Evolutionary conservation across 1,284 basidiomycete genomes (phyloP).

Genomic region (Rhodotorula sp.): DNA sequence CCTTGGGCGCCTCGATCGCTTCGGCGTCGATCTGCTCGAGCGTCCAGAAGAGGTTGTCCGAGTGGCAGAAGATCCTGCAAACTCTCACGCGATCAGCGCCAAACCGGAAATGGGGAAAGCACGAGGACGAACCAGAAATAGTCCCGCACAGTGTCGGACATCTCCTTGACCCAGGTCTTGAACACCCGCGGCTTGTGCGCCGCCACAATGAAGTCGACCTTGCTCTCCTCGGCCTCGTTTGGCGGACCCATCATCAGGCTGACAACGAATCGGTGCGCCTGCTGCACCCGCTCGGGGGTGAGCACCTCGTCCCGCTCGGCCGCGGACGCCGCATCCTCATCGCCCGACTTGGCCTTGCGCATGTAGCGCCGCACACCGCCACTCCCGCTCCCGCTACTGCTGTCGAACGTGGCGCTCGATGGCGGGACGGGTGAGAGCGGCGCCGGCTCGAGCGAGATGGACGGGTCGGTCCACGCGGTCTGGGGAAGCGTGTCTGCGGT

Average conservation of each 20-base stretch:
- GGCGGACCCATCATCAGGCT: conserved; percentile 50
- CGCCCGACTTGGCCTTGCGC: conserved; percentile 26
- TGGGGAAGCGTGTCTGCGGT: conserved; percentile 48
- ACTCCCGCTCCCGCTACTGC: conserved; percentile 52
- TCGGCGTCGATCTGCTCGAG: conserved; percentile 76
- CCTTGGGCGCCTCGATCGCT: conserved; percentile 83
- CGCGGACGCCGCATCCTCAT: conserved; percentile 1
- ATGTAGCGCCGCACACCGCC: conserved; percentile 31
- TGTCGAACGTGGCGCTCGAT: neutral
- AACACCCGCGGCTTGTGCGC: conserved; percentile 81
- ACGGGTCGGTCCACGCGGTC: conserved; percentile 58
- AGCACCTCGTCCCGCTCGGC: conserved; percentile 25
- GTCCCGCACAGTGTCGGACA: conserved; percentile 86
- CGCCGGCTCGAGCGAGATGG: conserved; percentile 20
- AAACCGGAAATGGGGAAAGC: neutral
- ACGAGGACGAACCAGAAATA: conserved; percentile 71
- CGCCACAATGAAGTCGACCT: conserved; percentile 76
- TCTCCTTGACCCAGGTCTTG: conserved; percentile 85
- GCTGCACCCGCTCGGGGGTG: conserved; percentile 20
- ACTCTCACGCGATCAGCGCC: too few species aligned
- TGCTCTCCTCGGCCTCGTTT: conserved; percentile 48
- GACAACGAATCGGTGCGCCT: conserved; percentile 44
- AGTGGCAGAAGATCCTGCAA: conserved; percentile 85
- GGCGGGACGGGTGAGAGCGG: conserved; percentile 61
- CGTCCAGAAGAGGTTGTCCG: conserved; percentile 86